Percentiles rank a stretch among this genome's conserved stretches.
These are phyloP conservation scores for Fraxinus velutina DNA, from an alignment of 305 asterid genomes.

Conservation along the genomic window DNA sequence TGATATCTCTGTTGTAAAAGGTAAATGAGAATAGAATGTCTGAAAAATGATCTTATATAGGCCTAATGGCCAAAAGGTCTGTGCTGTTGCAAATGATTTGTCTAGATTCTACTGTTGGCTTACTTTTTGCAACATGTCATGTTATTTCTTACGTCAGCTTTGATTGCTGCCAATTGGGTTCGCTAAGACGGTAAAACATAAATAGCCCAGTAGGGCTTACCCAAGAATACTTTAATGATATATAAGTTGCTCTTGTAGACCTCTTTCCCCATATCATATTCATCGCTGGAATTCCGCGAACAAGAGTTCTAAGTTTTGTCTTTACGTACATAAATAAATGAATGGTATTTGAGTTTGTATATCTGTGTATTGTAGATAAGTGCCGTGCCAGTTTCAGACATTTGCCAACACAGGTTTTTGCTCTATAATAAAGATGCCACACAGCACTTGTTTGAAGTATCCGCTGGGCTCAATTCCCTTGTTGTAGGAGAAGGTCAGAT, in stretches of 20 bases:
- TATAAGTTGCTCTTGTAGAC: not conserved
- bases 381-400: conserved; percentile 68
- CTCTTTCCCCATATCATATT: conserved; percentile 5
- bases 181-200: not conserved
- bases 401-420: conserved; percentile 54
- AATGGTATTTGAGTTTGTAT: conserved; percentile 7
- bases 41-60: not conserved
- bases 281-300: not conserved
- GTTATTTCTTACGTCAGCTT: not conserved
- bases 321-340: conserved; percentile 6
- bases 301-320: not conserved
- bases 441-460: conserved; percentile 71
- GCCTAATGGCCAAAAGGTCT: not conserved
- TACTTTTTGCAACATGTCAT: not conserved
- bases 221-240: not conserved
- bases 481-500: conserved; percentile 94
- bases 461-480: conserved; percentile 88
- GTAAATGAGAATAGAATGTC: not conserved
- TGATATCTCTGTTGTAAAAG: not conserved
- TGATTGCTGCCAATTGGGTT: not conserved
- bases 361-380: conserved; percentile 49
- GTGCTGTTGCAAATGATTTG: not conserved
- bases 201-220: not conserved
- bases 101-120: not conserved
- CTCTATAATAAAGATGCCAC: conserved; percentile 69